Evolutionary conservation across 805 yeast species (phyloP), one percentile per base, ranked within the genome.

Genomic region (Saccharomycopsis javanensis): DNA sequence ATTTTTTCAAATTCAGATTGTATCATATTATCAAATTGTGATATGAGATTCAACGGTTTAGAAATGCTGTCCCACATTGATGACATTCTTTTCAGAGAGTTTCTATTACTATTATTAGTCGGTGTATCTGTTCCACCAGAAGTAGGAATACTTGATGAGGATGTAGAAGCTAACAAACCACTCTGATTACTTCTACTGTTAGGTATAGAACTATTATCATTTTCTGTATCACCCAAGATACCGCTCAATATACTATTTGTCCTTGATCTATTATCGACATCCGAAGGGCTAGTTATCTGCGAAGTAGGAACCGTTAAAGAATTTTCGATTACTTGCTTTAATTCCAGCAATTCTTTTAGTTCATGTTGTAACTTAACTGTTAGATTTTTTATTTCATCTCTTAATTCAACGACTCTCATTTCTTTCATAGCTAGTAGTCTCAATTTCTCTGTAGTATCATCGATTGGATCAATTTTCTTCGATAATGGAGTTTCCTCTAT

Each of bases 11-110:
- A 57, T 31, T 57, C 62, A 5, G 57, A 55, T 42, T 60, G 62
- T 13, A 60, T 31, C 62, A 60, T 60, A 50, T 46, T 54, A 42
- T 60, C 62, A 27, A 60, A 57, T 11, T 57, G 60, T 18, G 58
- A 48, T 18, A 60, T 57, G 15, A 60, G 42, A 34, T 57, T 57
- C 13, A 60, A 45, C 8, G 62, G 62, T 37, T 60, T 60, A 10
- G 57, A 53, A 33, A 60, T 60, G 28, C 60, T 60, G 33, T 57
- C 62, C 62, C 62, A 60, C 52, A 60, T 42, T 10, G 57, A 46
- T 3, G 55, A 50, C 23, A 59, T 31, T 30, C 57, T 59, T n/a
- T 54, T 38, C 25, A 27, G 35, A 15, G 61, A 50, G 18, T 45
- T 54, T 42, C 27, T 15, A 25, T 34, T 37, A 7, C 18, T n/a